A percentile compares a stretch with the other conserved stretches of the same genome.
Conservation (phyloP, 1,139 yeast genomes). For the Pichia kudriavzevii region DNA sequence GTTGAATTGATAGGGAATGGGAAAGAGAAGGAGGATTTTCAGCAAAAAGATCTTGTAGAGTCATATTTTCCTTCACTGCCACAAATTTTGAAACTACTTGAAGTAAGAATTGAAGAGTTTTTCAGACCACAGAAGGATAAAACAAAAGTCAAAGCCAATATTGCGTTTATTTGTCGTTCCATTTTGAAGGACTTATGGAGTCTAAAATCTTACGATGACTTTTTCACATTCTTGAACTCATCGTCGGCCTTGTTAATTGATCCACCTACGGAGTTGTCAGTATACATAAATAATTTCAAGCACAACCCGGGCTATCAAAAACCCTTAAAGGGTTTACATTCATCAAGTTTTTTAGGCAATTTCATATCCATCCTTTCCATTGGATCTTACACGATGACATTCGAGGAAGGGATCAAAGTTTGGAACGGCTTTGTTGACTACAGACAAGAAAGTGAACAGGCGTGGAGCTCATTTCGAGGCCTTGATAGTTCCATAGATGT, state of each 20-base stretch:
- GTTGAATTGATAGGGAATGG: conserved; percentile 31
- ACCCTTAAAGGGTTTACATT: conserved; percentile 24
- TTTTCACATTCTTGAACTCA: conserved; percentile 25
- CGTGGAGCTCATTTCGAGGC: conserved; percentile 16
- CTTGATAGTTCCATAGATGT: neutral
- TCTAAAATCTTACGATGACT: conserved; percentile 24
- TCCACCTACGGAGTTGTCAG: conserved; percentile 8
- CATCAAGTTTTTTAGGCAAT: conserved; percentile 35
- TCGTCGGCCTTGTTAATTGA: conserved; percentile 23
- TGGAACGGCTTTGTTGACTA: conserved; percentile 49
- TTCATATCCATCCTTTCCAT: conserved; percentile 38
- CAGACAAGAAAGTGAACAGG: conserved; percentile 31
- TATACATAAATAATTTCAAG: conserved; percentile 12
- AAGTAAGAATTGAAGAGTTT: conserved; percentile 15
- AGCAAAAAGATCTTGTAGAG: conserved; percentile 23
- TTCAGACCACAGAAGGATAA: conserved; percentile 4
- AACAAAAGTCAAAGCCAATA: conserved; percentile 20
- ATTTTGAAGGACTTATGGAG: conserved; percentile 21
- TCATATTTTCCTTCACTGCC: conserved; percentile 23
- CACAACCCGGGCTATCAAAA: conserved; percentile 15
- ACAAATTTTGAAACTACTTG: conserved; percentile 21
- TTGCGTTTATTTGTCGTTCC: conserved; percentile 19
- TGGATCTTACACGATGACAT: conserved; percentile 46
- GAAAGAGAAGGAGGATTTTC: neutral
- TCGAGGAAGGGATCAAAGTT: conserved; percentile 48